These are phyloP conservation scores for Theobroma cacao DNA, from an alignment of 345 rosid genomes.

Conservation along the genomic window DNA sequence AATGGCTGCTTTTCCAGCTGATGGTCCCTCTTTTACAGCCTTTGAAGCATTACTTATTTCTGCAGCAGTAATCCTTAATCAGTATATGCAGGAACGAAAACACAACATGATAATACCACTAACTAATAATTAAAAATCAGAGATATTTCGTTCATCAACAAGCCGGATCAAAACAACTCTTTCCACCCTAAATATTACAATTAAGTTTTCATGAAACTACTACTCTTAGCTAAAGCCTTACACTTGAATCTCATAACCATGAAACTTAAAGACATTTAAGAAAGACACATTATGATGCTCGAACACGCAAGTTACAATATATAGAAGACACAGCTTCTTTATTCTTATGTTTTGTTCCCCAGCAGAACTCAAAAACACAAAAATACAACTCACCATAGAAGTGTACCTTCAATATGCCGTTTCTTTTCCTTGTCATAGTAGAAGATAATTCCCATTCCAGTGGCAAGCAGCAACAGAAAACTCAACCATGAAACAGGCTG, in stretches of 20 bases:
- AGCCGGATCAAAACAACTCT: not conserved
- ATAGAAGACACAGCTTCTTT: not conserved
- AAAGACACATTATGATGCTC: too few relatives aligned
- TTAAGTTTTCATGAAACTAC: not conserved
- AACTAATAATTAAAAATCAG: not conserved
- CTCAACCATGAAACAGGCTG: constrained; percentile 98
- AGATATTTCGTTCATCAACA: not conserved
- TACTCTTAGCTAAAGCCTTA: not conserved
- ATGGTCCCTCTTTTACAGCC: constrained; percentile 93
- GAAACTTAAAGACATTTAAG: too few relatives aligned
- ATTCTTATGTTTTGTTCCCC: not conserved
- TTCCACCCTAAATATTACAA: not conserved
- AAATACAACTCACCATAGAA: constrained; percentile 74
- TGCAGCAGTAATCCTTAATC: constrained; percentile 27
- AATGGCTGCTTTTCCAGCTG: constrained; percentile 90
- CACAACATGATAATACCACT: not conserved
- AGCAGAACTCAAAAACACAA: not conserved
- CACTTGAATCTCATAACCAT: too few relatives aligned
- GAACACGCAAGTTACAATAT: too few relatives aligned
- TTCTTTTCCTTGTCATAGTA: constrained; percentile 81
- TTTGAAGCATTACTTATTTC: constrained; percentile 65
- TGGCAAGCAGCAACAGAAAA: constrained; percentile 64
- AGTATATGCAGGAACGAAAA: not conserved
- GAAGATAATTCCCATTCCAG: constrained; percentile 74
- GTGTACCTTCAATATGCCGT: constrained; percentile 90